Conservation (phyloP, 306 rosid genomes). For the Prunus fruticosa region DNA sequence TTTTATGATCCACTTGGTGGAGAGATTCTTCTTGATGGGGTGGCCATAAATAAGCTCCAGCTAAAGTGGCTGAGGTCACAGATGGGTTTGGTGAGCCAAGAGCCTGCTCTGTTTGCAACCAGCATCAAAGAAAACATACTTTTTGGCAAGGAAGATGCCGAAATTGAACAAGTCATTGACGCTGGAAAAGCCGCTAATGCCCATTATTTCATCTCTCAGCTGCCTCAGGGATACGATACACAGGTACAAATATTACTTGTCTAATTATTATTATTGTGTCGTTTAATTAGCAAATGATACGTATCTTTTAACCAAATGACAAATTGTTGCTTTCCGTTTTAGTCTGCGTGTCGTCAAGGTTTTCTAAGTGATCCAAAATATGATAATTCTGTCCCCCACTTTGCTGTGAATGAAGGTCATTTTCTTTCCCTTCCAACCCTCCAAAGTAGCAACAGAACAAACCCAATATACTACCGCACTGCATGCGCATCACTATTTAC, state of each 20-base stretch:
- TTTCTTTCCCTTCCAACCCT: neutral
- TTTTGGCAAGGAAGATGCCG: constrained; percentile 82
- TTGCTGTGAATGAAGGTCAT: neutral
- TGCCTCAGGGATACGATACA: constrained; percentile 75
- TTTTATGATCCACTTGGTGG: constrained; percentile 83
- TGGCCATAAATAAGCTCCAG: constrained; percentile 51
- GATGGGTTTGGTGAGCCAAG: constrained; percentile 95
- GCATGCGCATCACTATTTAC: constrained; percentile 7
- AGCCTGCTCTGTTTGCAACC: constrained; percentile 86
- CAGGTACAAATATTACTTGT: constrained; percentile 38
- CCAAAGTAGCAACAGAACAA: neutral
- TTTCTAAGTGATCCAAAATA: neutral
- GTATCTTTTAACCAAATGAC: neutral
- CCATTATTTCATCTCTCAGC: constrained; percentile 64
- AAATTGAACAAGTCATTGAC: constrained; percentile 48
- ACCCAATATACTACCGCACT: neutral
- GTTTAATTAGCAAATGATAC: too few relatives aligned
- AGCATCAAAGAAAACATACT: constrained; percentile 74
- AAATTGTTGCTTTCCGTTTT: neutral
- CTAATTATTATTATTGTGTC: neutral
- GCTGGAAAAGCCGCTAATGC: constrained; percentile 87
- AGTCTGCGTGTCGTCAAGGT: neutral
- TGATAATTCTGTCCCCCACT: constrained; percentile 10
- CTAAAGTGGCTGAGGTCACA: constrained; percentile 85
- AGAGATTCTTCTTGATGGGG: constrained; percentile 66